These are phyloP conservation scores for Fraxinus greggii DNA, from an alignment of 305 asterid species.

Conservation along the genomic window DNA sequence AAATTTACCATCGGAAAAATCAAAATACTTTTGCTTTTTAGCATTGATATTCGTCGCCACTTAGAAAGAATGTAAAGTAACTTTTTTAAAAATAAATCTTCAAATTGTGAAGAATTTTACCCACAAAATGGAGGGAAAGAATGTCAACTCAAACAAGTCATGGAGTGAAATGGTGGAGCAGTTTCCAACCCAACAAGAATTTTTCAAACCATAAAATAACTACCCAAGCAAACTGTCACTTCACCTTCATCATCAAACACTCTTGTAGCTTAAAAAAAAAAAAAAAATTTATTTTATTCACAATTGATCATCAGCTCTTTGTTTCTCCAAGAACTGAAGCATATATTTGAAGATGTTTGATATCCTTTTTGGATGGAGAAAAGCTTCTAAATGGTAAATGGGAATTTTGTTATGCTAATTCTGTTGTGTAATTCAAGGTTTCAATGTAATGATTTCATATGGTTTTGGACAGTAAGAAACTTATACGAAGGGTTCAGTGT, in stretches of 20 bases:
- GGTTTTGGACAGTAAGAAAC: constrained; percentile 49
- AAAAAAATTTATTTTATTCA: not conserved
- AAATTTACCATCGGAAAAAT: too few species aligned
- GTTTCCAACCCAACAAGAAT: constrained; percentile 22
- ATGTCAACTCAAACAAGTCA: not conserved
- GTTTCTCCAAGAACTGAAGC: not conserved
- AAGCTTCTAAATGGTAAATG: constrained; percentile 78
- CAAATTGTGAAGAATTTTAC: not conserved
- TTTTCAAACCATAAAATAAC: constrained; percentile 35
- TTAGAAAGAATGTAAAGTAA: not conserved
- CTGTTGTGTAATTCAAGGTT: not conserved
- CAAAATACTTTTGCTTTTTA: not conserved
- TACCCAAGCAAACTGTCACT: constrained; percentile 24
- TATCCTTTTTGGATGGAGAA: constrained; percentile 81
- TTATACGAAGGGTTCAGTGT: constrained; percentile 54
- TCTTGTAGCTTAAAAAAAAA: not conserved
- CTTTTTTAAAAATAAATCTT: not conserved
- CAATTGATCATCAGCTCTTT: not conserved
- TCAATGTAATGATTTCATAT: not conserved
- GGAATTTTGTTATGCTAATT: not conserved
- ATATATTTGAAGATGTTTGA: constrained; percentile 43
- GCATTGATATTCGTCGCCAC: not conserved
- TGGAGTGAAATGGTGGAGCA: constrained; percentile 27
- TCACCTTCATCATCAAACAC: constrained; percentile 19
- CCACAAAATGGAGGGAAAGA: not conserved